Percentiles rank a stretch among this genome's conserved stretches.
Evolutionary conservation across 805 yeast genomes (phyloP).

Genomic region (Wickerhamiella alocasiicola): DNA sequence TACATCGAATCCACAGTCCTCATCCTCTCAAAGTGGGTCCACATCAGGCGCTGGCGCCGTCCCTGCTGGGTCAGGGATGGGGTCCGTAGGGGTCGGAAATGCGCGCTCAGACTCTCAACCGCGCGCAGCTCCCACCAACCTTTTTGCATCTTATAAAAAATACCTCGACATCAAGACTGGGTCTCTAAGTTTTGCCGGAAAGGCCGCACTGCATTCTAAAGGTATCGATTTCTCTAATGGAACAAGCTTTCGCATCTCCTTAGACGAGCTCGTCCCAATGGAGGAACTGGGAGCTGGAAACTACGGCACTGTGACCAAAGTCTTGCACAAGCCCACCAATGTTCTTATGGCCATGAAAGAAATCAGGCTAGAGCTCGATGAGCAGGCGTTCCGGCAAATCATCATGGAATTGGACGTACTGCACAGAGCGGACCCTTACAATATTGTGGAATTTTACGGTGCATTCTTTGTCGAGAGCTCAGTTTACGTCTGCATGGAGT

Average conservation of each 20-base stretch:
- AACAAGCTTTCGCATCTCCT: slow-evolving; percentile 68
- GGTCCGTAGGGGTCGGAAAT: too few relatives aligned
- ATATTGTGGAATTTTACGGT: slow-evolving; percentile 91
- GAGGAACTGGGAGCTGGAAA: slow-evolving; percentile 93
- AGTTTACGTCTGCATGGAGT: slow-evolving; percentile 96
- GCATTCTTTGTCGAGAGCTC: slow-evolving; percentile 97
- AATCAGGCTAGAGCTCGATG: slow-evolving; percentile 84
- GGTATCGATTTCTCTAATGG: slow-evolving; percentile 90
- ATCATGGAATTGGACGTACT: slow-evolving; percentile 91
- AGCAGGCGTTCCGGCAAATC: slow-evolving; percentile 84
- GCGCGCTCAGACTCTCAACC: slow-evolving; percentile 22
- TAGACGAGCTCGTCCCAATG: slow-evolving; percentile 57
- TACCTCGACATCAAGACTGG: slow-evolving; percentile 90
- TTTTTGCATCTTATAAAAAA: slow-evolving; percentile 74
- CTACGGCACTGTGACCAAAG: slow-evolving; percentile 91
- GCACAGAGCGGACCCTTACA: slow-evolving; percentile 82
- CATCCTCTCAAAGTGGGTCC: too few relatives aligned
- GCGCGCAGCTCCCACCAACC: slow-evolving; percentile 22
- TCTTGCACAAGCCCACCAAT: slow-evolving; percentile 82
- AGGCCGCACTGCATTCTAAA: slow-evolving; percentile 79
- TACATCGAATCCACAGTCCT: too few relatives aligned
- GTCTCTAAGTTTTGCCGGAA: slow-evolving; percentile 80
- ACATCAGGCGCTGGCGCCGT: too few relatives aligned
- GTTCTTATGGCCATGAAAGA: slow-evolving; percentile 96
- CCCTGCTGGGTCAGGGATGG: too few relatives aligned